Conservation (phyloP, 768 basidiomycete genomes). For the Suillus placidus region DNA sequence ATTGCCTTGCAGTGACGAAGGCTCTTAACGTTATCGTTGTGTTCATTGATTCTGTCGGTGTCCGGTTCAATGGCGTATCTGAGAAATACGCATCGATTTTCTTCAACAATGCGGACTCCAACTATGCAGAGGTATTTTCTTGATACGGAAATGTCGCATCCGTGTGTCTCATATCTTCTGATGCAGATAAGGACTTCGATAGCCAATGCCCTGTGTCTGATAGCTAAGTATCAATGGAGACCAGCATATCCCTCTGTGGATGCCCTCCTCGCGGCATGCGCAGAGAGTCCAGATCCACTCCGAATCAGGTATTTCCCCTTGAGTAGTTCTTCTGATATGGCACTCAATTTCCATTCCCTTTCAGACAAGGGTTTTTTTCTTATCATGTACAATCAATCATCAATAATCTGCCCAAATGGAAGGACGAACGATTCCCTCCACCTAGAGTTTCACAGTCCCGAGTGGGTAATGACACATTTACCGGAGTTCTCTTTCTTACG, state of each 20-base stretch:
- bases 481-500: slow-evolving; percentile 17
- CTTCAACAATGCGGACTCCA: slow-evolving; percentile 76
- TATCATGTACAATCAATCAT: slow-evolving; percentile 59
- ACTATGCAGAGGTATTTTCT: slow-evolving; percentile 75
- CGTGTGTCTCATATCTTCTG: slow-evolving; percentile 6
- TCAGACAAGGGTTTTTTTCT: slow-evolving; percentile 58
- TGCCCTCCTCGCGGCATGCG: slow-evolving; percentile 60
- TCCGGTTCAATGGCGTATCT: slow-evolving; percentile 67
- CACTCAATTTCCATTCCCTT: slow-evolving; percentile 6
- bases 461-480: slow-evolving; percentile 36
- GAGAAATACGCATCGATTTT: slow-evolving; percentile 70
- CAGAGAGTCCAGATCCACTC: slow-evolving; percentile 56
- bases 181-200: slow-evolving; percentile 68
- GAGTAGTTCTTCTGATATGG: background rate
- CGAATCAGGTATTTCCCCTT: slow-evolving; percentile 50
- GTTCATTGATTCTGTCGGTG: slow-evolving; percentile 65
- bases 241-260: slow-evolving; percentile 62
- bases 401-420: slow-evolving; percentile 65
- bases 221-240: slow-evolving; percentile 65
- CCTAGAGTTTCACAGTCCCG: slow-evolving; percentile 85
- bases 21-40: slow-evolving; percentile 66
- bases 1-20: slow-evolving; percentile 64
- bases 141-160: background rate
- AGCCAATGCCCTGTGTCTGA: slow-evolving; percentile 62
- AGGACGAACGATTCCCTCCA: slow-evolving; percentile 76